phyloP scores from a whole-genome alignment of 1,284 basidiomycete genomes.

The Blastosporella zonata region DNA sequence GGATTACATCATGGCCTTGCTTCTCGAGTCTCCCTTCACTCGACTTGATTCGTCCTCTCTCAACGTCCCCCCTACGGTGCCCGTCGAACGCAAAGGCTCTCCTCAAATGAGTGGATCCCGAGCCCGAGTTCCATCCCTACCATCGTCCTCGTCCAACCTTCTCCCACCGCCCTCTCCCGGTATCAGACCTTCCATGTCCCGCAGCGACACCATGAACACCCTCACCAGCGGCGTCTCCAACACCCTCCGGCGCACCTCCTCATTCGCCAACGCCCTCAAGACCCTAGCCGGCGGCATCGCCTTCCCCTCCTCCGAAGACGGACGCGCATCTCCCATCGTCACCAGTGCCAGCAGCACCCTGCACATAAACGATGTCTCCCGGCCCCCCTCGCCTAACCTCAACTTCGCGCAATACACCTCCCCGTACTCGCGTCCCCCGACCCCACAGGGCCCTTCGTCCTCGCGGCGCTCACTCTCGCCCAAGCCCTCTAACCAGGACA shows the following conservation, averaged over 20 bases:
- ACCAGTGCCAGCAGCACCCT: constrained; percentile 21
- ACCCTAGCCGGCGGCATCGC: constrained; percentile 69
- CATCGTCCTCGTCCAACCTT: constrained; percentile 40
- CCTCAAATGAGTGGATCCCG: constrained; percentile 34
- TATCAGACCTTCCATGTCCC: constrained; percentile 45
- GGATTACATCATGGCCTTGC: constrained; percentile 88
- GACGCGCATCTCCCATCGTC: constrained; percentile 44
- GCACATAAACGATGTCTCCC: constrained; percentile 42
- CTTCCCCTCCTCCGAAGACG: constrained; percentile 60
- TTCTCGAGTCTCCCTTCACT: constrained; percentile 86
- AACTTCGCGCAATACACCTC: constrained; percentile 74
- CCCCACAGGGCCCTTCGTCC: constrained; percentile 31
- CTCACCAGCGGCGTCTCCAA: constrained; percentile 58
- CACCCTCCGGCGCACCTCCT: constrained; percentile 77
- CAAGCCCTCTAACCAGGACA: constrained; percentile 23
- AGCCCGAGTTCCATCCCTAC: constrained; percentile 52
- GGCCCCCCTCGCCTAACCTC: constrained; percentile 74
- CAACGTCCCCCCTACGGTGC: constrained; percentile 45
- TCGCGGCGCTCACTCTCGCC: constrained; percentile 22
- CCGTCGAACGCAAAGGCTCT: constrained; percentile 33
- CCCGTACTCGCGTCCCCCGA: constrained; percentile 59
- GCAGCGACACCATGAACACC: constrained; percentile 63
- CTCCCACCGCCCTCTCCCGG: constrained; percentile 35
- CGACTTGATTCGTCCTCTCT: constrained; percentile 67
- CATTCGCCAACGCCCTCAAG: constrained; percentile 82